Evolutionary conservation across 371 early-diverging fungal genomes (phyloP).

Genomic region (Scutellospora calospora): DNA sequence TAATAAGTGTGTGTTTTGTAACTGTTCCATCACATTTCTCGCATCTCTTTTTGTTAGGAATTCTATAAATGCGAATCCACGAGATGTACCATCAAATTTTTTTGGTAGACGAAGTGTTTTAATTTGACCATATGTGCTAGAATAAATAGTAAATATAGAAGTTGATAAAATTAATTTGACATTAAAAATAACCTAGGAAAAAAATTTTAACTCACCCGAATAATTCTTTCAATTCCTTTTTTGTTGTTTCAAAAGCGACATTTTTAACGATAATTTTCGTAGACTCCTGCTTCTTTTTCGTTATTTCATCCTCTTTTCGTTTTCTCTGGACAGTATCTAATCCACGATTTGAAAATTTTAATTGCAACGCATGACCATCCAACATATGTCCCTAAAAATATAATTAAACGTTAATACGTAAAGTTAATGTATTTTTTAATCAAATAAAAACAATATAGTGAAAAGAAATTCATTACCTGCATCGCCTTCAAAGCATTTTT

Average conservation of each 20-base stretch:
- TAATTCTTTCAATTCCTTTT: constrained; percentile 92
- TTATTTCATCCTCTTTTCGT: constrained; percentile 52
- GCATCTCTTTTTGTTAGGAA: constrained; percentile 95
- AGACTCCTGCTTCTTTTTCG: constrained; percentile 52
- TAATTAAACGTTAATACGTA: constrained; percentile 22
- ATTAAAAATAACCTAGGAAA: constrained; percentile 18
- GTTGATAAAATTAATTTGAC: not conserved
- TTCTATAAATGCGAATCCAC: constrained; percentile 99
- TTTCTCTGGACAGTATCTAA: constrained; percentile 51
- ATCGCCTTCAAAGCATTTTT: constrained; percentile 81
- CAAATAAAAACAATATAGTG: too few species aligned
- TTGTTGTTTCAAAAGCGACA: constrained; percentile 98
- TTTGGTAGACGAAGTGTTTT: constrained; percentile 96
- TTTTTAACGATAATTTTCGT: constrained; percentile 97
- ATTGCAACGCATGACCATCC: constrained; percentile 86
- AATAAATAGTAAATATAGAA: not conserved
- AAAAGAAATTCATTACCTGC: constrained; percentile 56
- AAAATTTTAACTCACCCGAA: constrained; percentile 68
- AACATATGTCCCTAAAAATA: constrained; percentile 63
- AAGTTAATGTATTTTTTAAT: not conserved
- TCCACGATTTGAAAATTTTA: constrained; percentile 84
- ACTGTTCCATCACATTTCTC: constrained; percentile 85
- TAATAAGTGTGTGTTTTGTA: constrained; percentile 96
- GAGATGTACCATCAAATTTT: constrained; percentile 93
- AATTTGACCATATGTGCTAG: constrained; percentile 88